Conservation (phyloP, 768 basidiomycete genomes). For the Tulasnella sp. region DNA sequence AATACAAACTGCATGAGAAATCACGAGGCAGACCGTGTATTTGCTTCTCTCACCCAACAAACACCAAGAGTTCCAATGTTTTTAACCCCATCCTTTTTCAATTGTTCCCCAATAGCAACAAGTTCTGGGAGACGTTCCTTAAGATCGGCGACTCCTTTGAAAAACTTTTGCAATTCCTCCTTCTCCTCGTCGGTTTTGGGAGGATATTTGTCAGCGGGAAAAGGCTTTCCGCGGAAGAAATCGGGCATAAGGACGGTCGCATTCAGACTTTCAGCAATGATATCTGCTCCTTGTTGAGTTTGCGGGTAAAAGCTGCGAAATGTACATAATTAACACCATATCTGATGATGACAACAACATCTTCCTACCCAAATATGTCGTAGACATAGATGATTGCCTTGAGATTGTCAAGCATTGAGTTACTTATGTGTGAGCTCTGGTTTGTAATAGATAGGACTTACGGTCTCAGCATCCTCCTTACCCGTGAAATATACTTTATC, state of each 20-base stretch:
- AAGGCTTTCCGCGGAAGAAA: slow-evolving; percentile 44
- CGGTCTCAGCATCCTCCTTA: slow-evolving; percentile 32
- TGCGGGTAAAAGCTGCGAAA: slow-evolving; percentile 40
- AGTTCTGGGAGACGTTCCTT: slow-evolving; percentile 31
- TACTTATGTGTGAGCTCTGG: background rate
- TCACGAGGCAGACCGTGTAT: background rate
- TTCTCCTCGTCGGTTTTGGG: slow-evolving; percentile 42
- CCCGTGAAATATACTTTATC: slow-evolving; percentile 30
- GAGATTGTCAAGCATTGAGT: background rate
- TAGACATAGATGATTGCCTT: slow-evolving; percentile 42
- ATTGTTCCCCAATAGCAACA: slow-evolving; percentile 28
- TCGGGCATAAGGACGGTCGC: slow-evolving; percentile 54
- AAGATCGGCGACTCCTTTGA: slow-evolving; percentile 40
- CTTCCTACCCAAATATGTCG: slow-evolving; percentile 47
- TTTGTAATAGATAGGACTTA: background rate
- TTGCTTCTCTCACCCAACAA: slow-evolving; percentile 36
- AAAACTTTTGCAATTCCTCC: slow-evolving; percentile 42
- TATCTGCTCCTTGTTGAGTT: slow-evolving; percentile 53
- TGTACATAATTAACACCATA: background rate
- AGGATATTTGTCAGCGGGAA: slow-evolving; percentile 38
- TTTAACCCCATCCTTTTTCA: slow-evolving; percentile 33
- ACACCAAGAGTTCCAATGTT: slow-evolving; percentile 34
- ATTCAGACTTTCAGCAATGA: slow-evolving; percentile 39
- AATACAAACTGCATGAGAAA: background rate
- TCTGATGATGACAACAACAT: background rate